Evolutionary conservation across 495 filamentous ascomycete genomes (phyloP), one percentile per base, ranked within the genome.

Genomic region (Bombardia bombarda): DNA sequence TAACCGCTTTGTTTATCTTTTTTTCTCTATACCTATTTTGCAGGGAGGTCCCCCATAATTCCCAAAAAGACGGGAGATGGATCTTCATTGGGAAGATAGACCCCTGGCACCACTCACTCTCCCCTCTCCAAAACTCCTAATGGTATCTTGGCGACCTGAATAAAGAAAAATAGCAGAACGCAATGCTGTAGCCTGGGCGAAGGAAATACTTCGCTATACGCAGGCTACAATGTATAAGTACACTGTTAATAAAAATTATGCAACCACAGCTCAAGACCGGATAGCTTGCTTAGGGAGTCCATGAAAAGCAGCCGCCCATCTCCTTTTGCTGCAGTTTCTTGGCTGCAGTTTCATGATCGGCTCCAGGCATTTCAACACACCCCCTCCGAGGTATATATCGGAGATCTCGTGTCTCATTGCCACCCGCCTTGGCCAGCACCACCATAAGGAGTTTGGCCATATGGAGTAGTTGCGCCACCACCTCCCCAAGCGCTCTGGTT

Each of bases 391-490:
- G n/a, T n/a, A n/a, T n/a, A n/a, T n/a, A n/a, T n/a, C n/a, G n/a
- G n/a, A n/a, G n/a, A n/a, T n/a, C n/a, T n/a, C n/a, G n/a, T n/a
- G n/a, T n/a, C 33, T 25, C 9, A 44, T 24, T 44, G 18, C 17
- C 38, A 28, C 28, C 28, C n/a, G 26, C 28, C n/a, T 24, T 23
- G 35, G 3, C 19, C 40, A 1, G 28, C 21, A 12, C 43, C 51
- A 5, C 60, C 60, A 24, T 60, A 65, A 1, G 62, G 59, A 1
- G 60, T 66, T 4, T 45, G 52, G 7, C 65, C 63, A 37, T 69
- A 69, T 0, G 86, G 84, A 7, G 87, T 90, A 6, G 82, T 78
- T 7, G 79, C 83, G 36, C 83, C 84, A 1, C 74, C 77, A 32
- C 79, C 82, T 9, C 79, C 78, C 80, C 83, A 88, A 4, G 74